Evolutionary conservation across 2,329 filamentous ascomycete genomes (phyloP), one percentile per base, ranked within the genome.

Genomic region (Colletotrichum tropicale): DNA sequence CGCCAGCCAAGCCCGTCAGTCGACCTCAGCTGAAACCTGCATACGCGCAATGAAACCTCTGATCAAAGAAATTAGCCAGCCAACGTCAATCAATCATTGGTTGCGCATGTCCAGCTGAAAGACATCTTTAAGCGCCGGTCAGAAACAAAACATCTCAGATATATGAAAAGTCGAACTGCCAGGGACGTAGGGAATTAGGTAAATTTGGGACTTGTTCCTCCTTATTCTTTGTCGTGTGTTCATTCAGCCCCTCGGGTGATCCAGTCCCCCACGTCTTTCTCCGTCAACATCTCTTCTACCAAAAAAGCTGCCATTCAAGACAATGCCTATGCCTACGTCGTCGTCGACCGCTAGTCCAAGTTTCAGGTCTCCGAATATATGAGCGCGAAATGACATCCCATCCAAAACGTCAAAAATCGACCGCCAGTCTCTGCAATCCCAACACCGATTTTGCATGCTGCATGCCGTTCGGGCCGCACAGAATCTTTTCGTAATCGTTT

Each of bases 161-260:
- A 15, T 15, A 21, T 10, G 8, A 36, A 52, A 8, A 9, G 16
- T 21, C 32, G 16, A 43, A 10, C 8, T 21, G 21, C 12, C 55
- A 26, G 30, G 15, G 30, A 62, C 30, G 66, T 52, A 61, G 70
- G 58, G 65, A 74, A 76, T 76, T 74, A 69, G 52, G 70, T 76
- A 66, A 66, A 74, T 74, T 76, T 30, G 70, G 70, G 48, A 66
- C 65, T 38, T 64, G 43, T 71, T 62, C 34, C 56, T 36, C 58
- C 67, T 21, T 62, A 28, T 70, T 64, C 65, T 36, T 60, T 61
- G 61, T 65, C 58, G 36, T 60, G 62, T 73, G 16, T 67, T 56
- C 38, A 18, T 66, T 43, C 36, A 32, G 24, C 64, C 34, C 34
- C 15, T 52, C 24, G 58, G 64, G 70, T 32, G 58, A 68, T 64